phyloP scores from a whole-genome alignment of 345 rosid species.

The Psidium guajava region DNA sequence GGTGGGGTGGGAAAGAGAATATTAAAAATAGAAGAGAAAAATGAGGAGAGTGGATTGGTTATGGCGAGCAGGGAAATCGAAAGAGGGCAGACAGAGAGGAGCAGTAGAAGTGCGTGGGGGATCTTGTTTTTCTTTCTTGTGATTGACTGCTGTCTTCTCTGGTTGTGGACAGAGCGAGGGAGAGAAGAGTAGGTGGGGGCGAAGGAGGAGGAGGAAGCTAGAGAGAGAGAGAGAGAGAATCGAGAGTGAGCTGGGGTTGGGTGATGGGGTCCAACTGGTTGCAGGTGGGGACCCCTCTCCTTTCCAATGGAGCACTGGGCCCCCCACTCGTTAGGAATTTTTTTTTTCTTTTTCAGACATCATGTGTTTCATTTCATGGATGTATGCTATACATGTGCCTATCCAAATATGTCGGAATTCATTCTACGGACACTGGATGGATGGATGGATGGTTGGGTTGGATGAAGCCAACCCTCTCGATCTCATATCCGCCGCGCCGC shows the following conservation, averaged over 20 bases:
- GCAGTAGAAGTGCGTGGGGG: slow-evolving; percentile 24
- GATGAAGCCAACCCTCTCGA: too few relatives aligned
- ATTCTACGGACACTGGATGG: too few relatives aligned
- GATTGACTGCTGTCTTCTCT: slow-evolving; percentile 18
- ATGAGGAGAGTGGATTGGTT: neutral
- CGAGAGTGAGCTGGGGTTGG: neutral
- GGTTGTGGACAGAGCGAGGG: neutral
- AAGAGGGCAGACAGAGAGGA: neutral
- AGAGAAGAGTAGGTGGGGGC: neutral
- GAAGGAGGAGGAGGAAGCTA: neutral
- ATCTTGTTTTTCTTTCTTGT: slow-evolving; percentile 14
- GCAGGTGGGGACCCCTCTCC: neutral
- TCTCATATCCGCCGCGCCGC: too few relatives aligned
- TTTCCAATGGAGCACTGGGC: neutral
- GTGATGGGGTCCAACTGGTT: slow-evolving; percentile 3
- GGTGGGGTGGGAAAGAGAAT: neutral
- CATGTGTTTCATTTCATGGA: neutral
- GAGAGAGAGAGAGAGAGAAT: neutral
- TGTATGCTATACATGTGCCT: neutral
- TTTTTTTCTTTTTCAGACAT: neutral
- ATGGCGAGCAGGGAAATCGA: neutral
- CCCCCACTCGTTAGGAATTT: neutral
- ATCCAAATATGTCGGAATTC: neutral
- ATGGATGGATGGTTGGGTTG: too few relatives aligned
- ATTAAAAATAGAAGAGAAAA: neutral